These are phyloP conservation scores for Amanita polypyramis DNA, from an alignment of 768 basidiomycete genomes.

Conservation along the genomic window DNA sequence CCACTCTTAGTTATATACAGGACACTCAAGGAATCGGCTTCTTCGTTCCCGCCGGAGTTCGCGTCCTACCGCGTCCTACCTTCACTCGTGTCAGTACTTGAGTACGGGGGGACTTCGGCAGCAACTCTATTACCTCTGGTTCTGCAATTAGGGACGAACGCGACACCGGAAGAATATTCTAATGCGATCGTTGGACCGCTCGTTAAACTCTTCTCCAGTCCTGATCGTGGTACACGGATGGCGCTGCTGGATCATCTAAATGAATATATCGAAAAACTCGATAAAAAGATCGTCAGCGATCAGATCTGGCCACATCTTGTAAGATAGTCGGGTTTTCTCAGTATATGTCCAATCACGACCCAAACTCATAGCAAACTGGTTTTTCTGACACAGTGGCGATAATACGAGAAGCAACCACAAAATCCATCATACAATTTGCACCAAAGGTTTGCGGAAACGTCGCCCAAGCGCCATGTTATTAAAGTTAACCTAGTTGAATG, in stretches of 20 bases:
- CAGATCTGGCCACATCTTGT: slow-evolving; percentile 93
- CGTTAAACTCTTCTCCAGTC: slow-evolving; percentile 75
- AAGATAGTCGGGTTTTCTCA: slow-evolving; percentile 16
- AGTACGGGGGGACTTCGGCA: slow-evolving; percentile 71
- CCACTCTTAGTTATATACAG: slow-evolving; percentile 25
- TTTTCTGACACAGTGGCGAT: slow-evolving; percentile 92
- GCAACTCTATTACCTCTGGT: slow-evolving; percentile 76
- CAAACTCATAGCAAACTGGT: slow-evolving; percentile 70
- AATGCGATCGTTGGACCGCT: slow-evolving; percentile 65
- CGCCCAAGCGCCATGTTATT: background rate
- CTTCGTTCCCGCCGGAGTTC: slow-evolving; percentile 81
- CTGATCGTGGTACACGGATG: slow-evolving; percentile 91
- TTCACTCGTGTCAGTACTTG: slow-evolving; percentile 66
- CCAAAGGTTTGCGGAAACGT: slow-evolving; percentile 51
- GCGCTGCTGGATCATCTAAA: slow-evolving; percentile 80
- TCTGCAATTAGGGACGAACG: slow-evolving; percentile 64
- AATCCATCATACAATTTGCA: slow-evolving; percentile 73
- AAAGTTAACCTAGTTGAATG: slow-evolving; percentile 49
- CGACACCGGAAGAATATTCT: slow-evolving; percentile 61
- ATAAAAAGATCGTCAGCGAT: slow-evolving; percentile 75
- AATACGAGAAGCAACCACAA: slow-evolving; percentile 90
- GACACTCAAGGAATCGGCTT: slow-evolving; percentile 67
- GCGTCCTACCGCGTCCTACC: slow-evolving; percentile 81
- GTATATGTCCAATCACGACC: slow-evolving; percentile 2
- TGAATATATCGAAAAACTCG: slow-evolving; percentile 80